phyloP scores from a whole-genome alignment of 768 basidiomycete species.

The Podaxis sp. region DNA sequence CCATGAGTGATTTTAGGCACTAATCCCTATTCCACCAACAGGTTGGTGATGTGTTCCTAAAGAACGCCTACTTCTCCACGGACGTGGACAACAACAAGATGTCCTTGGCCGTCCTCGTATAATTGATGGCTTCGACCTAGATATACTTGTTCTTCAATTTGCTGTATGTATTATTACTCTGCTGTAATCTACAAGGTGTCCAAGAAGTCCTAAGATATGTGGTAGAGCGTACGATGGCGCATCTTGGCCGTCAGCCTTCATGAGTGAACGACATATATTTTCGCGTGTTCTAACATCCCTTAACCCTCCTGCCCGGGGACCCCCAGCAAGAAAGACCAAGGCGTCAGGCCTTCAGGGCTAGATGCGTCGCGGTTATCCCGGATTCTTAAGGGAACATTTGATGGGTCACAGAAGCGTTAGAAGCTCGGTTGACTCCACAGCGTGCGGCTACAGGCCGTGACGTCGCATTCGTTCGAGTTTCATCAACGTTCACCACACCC shows the following conservation, averaged over 20 bases:
- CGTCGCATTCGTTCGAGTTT: not conserved
- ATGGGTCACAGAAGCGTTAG: not conserved
- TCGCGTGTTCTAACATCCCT: not conserved
- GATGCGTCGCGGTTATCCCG: not conserved
- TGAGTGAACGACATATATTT: not conserved
- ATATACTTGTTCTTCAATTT: not conserved
- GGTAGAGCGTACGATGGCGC: not conserved
- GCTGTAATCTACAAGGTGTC: constrained; percentile 1
- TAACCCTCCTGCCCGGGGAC: too few relatives aligned
- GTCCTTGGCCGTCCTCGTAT: constrained; percentile 29
- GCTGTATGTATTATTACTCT: constrained; percentile 5
- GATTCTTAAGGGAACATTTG: not conserved
- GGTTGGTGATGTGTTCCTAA: constrained; percentile 43
- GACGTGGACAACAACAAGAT: constrained; percentile 33
- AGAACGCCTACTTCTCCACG: constrained; percentile 41
- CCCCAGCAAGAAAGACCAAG: not conserved
- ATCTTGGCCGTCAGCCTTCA: not conserved
- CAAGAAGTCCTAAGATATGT: not conserved
- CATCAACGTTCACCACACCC: not conserved
- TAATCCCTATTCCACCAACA: constrained; percentile 8
- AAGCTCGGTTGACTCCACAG: not conserved
- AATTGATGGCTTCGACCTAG: not conserved
- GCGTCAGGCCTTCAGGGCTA: not conserved
- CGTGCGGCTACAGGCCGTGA: not conserved
- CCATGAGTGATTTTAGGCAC: not conserved